A percentile compares a stretch with the other conserved stretches of the same genome.
Evolutionary conservation across 2,329 filamentous ascomycete genomes (phyloP).

Genomic region (Mycosphaerelloides madeirae): DNA sequence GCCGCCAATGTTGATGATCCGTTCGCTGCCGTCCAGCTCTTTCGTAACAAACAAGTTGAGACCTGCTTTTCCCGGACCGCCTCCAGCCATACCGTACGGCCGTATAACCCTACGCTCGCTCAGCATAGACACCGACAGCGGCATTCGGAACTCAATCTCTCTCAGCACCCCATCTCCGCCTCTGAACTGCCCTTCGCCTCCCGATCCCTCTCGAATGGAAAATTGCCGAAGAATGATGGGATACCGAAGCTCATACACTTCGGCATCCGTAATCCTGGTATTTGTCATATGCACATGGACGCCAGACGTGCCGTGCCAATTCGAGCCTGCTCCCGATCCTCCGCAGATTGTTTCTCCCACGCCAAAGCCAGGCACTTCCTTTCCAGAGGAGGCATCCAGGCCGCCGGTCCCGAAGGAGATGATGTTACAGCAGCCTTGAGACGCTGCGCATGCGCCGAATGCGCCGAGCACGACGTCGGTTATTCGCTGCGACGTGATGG

Average conservation of each 20-base stretch:
- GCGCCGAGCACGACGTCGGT: constrained; percentile 32
- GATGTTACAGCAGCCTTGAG: constrained; percentile 31
- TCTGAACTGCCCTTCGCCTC: constrained; percentile 27
- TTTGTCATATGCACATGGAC: constrained; percentile 38
- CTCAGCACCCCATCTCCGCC: constrained; percentile 32
- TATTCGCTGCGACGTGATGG: constrained; percentile 31
- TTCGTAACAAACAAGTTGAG: constrained; percentile 29
- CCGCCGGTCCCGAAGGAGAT: constrained; percentile 30
- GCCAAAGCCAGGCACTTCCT: constrained; percentile 28
- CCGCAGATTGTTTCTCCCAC: constrained; percentile 36
- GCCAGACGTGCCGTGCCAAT: constrained; percentile 31
- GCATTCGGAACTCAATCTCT: constrained; percentile 30
- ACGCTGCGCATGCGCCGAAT: constrained; percentile 30
- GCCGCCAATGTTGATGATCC: constrained; percentile 21
- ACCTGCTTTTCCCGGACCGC: constrained; percentile 30
- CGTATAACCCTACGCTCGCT: constrained; percentile 30
- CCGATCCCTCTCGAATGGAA: constrained; percentile 28
- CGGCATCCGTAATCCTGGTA: constrained; percentile 35
- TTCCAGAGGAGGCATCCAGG: constrained; percentile 17
- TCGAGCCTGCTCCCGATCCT: constrained; percentile 32
- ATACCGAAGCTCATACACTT: constrained; percentile 34
- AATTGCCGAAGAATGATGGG: constrained; percentile 33
- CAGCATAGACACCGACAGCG: constrained; percentile 29
- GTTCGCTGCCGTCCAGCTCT: constrained; percentile 17
- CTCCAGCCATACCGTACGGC: constrained; percentile 34